Conservation (phyloP, 2,329 filamentous ascomycete species). For the Diaporthe sp. region DNA sequence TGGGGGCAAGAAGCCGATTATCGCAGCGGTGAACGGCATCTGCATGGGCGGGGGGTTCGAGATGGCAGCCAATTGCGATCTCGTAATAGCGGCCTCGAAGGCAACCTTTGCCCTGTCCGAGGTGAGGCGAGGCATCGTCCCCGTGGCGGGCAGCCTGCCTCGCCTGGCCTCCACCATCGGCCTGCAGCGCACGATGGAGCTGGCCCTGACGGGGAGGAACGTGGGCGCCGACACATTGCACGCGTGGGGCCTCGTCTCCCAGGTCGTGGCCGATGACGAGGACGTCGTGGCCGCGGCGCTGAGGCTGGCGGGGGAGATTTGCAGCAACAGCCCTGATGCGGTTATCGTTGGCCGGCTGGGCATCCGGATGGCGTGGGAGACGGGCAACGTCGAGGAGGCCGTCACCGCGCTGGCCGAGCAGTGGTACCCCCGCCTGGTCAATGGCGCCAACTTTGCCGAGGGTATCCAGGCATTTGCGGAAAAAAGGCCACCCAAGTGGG, state of each 20-base stretch:
- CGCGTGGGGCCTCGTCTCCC: constrained; percentile 76
- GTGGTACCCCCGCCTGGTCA: constrained; percentile 40
- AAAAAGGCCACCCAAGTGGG: constrained; percentile 41
- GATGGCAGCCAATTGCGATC: constrained; percentile 77
- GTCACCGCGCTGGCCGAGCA: constrained; percentile 37
- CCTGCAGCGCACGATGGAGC: constrained; percentile 75
- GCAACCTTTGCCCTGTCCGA: constrained; percentile 77
- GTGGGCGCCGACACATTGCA: constrained; percentile 69
- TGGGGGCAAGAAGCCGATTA: constrained; percentile 77
- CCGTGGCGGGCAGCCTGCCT: constrained; percentile 77
- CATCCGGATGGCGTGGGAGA: constrained; percentile 78
- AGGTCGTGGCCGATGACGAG: constrained; percentile 56
- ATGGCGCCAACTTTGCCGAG: constrained; percentile 42
- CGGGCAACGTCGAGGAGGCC: constrained; percentile 40
- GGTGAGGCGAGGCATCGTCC: constrained; percentile 75
- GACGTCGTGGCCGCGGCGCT: constrained; percentile 66
- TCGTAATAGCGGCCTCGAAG: constrained; percentile 69
- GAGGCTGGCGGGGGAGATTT: constrained; percentile 60
- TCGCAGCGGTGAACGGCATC: constrained; percentile 80
- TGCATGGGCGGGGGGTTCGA: constrained; percentile 80
- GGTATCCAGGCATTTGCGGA: constrained; percentile 43
- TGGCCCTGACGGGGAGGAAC: constrained; percentile 73
- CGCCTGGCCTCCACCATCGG: constrained; percentile 75
- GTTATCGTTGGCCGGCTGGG: constrained; percentile 78
- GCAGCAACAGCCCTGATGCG: constrained; percentile 77